Percentiles rank a stretch among this genome's conserved stretches.
These are phyloP conservation scores for Chytridium lagenaria DNA, from an alignment of 371 early-diverging fungal species.

Conservation along the genomic window DNA sequence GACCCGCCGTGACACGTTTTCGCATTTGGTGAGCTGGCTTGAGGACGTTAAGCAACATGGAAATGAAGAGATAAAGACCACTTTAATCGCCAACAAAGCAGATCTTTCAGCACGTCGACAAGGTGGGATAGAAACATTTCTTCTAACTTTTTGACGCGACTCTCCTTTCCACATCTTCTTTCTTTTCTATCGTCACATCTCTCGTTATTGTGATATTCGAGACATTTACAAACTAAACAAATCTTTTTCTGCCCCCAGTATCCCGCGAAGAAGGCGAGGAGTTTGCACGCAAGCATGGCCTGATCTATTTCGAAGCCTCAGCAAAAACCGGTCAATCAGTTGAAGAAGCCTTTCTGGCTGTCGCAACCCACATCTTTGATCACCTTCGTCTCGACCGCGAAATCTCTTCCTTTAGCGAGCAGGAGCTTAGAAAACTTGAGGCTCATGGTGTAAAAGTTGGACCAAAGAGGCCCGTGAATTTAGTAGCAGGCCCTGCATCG, in stretches of 20 bases:
- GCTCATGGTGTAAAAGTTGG: conserved; percentile 40
- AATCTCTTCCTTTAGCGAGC: conserved; percentile 25
- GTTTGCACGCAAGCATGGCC: conserved; percentile 83
- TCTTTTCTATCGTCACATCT: neutral
- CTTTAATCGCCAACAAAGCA: conserved; percentile 94
- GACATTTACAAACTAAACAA: conserved; percentile 14
- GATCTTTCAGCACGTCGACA: conserved; percentile 82
- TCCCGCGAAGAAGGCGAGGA: conserved; percentile 85
- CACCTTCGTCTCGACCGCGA: conserved; percentile 31
- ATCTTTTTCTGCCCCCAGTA: conserved; percentile 56
- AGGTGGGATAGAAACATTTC: conserved; percentile 17
- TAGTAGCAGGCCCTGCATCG: conserved; percentile 15
- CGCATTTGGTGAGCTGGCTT: conserved; percentile 90
- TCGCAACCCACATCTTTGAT: conserved; percentile 27
- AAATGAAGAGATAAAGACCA: conserved; percentile 88
- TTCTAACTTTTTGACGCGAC: neutral
- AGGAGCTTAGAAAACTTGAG: conserved; percentile 33
- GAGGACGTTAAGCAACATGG: conserved; percentile 81
- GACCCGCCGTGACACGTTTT: conserved; percentile 84
- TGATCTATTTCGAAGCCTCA: conserved; percentile 92
- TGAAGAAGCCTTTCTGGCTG: conserved; percentile 64
- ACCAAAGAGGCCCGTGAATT: conserved; percentile 25
- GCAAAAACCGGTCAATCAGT: conserved; percentile 94
- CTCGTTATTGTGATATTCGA: too few species aligned
- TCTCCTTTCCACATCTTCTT: neutral